A percentile compares a stretch with the other conserved stretches of the same genome.
Evolutionary conservation across 495 filamentous ascomycete species (phyloP).

Genomic region (Thermochaetoides thermophila): DNA sequence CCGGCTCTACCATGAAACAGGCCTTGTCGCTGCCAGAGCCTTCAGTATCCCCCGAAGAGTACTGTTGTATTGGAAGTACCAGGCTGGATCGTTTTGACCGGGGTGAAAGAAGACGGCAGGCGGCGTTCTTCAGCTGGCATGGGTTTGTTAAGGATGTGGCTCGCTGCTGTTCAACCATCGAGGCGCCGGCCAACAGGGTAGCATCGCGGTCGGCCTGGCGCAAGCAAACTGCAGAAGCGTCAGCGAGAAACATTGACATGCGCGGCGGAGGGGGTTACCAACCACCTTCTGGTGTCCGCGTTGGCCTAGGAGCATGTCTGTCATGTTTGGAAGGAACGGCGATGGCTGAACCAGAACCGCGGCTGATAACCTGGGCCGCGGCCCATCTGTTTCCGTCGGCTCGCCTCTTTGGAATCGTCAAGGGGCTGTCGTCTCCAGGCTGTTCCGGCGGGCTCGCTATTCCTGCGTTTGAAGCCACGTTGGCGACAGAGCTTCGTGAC

Average conservation of each 20-base stretch:
- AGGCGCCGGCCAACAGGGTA: neutral
- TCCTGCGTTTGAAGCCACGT: neutral
- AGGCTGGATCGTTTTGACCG: neutral
- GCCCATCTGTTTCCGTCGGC: slow-evolving; percentile 1
- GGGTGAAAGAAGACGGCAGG: neutral
- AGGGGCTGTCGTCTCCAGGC: slow-evolving; percentile 4
- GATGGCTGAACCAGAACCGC: no score
- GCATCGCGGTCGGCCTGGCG: neutral
- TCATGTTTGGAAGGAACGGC: no score
- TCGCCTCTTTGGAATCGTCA: slow-evolving; percentile 19
- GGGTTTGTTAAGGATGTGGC: slow-evolving; percentile 1
- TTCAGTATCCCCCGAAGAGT: no score
- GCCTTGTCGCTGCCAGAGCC: no score
- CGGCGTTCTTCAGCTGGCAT: neutral
- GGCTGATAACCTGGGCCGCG: neutral
- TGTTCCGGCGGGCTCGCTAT: slow-evolving; percentile 8
- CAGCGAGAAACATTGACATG: no score
- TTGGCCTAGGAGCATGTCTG: no score
- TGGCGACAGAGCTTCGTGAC: neutral
- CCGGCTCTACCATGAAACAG: no score
- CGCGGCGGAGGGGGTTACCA: no score
- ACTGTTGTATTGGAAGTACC: neutral
- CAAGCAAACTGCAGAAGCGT: slow-evolving; percentile 1
- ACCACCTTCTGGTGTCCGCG: no score
- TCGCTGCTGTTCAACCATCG: neutral